Evolutionary conservation across 1,139 yeast genomes (phyloP), one percentile per base, ranked within the genome.

Genomic region (Magnusiomyces tetraspermus): DNA sequence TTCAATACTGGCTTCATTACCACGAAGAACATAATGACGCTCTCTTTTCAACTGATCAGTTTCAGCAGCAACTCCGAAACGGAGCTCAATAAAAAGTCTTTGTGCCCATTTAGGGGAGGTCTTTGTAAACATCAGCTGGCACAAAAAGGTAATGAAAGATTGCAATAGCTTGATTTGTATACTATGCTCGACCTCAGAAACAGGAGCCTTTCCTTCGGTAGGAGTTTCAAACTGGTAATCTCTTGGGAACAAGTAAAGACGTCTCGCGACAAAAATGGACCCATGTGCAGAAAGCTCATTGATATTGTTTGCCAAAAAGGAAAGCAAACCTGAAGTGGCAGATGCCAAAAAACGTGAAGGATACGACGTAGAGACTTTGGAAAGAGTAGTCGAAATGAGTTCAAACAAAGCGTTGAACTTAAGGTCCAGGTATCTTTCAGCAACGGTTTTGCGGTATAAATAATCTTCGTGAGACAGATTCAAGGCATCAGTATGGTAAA

Each of bases 321-420:
- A 79, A 47, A 82, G 67, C 46, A 80, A 66, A 0, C 87, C 73
- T 1, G 83, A 66, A 0, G 81, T 71, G 1, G 81, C 77, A 77
- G 85, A 83, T 1, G 83, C 76, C 51, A 89, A 70, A 62, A 86
- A 86, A 56, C 86, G 76, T 0, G 95, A 84, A 13, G 96, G 96
- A 61, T 82, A 82, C 48, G 76, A 66, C 0, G 95, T 84, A 44
- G 75, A 71, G 57, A 84, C 80, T 53, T 79, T 70, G 57, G 69
- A 70, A 61, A 83, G 65, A 46, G 80, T 76, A 50, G 77, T 71
- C 37, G 71, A 73, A 55, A 84, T 67, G 53, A 85, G 72, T 66
- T 86, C 94, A 53, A 80, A 71, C 13, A 85, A 61, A 42, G 80
- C 73, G 65, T 84, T 85, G 55, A 85, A 71, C 67, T 82, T 79